These are phyloP conservation scores for Nemania diffusa DNA, from an alignment of 2,329 filamentous ascomycete genomes.

Conservation along the genomic window DNA sequence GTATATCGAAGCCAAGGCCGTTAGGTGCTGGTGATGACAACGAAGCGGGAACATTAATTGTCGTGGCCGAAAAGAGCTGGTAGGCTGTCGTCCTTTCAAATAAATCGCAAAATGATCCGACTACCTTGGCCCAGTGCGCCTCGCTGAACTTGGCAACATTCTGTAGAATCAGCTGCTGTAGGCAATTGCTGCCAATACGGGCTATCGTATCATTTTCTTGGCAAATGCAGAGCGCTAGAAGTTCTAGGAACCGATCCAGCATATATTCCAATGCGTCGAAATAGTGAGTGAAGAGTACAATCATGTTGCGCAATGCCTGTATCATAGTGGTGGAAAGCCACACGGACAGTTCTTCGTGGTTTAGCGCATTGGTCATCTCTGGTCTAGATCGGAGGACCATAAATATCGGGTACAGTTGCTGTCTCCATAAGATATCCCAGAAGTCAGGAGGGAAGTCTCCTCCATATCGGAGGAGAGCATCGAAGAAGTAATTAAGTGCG, in stretches of 20 bases:
- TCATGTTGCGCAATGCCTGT: slow-evolving; percentile 97
- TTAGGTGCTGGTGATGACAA: slow-evolving; percentile 63
- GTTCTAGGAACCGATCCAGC: slow-evolving; percentile 95
- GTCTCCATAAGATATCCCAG: slow-evolving; percentile 98
- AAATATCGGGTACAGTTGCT: slow-evolving; percentile 97
- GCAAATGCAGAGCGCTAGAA: slow-evolving; percentile 95
- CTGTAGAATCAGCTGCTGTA: slow-evolving; percentile 95
- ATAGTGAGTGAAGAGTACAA: slow-evolving; percentile 98
- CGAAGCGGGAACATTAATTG: slow-evolving; percentile 63
- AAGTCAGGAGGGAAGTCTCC: slow-evolving; percentile 93
- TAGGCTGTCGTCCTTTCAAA: slow-evolving; percentile 96
- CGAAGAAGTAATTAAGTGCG: slow-evolving; percentile 96
- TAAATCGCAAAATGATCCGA: slow-evolving; percentile 93
- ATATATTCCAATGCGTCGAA: slow-evolving; percentile 97
- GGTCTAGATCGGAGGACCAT: slow-evolving; percentile 96
- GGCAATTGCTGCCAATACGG: slow-evolving; percentile 95
- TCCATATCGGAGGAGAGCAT: slow-evolving; percentile 88
- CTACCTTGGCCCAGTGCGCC: slow-evolving; percentile 93
- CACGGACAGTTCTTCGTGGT: slow-evolving; percentile 95
- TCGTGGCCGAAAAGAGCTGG: slow-evolving; percentile 89
- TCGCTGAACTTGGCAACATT: slow-evolving; percentile 92
- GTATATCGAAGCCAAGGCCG: slow-evolving; percentile 62
- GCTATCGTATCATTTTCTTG: slow-evolving; percentile 99
- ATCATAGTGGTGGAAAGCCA: slow-evolving; percentile 99
- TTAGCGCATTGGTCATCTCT: slow-evolving; percentile 94